Evolutionary conservation across 208 protist species (phyloP), one percentile per base, ranked within the genome.

Genomic region (Trypanosoma boissoni): DNA sequence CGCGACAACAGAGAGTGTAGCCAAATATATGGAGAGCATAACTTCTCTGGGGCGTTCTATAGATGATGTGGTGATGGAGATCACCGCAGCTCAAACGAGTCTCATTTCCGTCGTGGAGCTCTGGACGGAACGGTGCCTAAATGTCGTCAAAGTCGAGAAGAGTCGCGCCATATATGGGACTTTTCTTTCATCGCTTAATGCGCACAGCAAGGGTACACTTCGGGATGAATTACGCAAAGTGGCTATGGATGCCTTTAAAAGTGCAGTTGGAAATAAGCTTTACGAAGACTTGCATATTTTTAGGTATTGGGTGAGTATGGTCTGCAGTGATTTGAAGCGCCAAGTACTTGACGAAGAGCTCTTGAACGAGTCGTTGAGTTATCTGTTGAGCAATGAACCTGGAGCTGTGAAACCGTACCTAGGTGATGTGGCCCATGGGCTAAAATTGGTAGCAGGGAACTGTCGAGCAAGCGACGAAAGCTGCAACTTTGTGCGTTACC

Each of bases 211-310:
- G 27, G 42, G 36, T 2, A 37, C 63, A 23, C 58, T 67, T 36
- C 57, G 59, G 0, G 58, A 72, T 20, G 72, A 78, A 29, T 27
- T 90, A 50, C 80, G 74, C 20, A 67, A 86, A n/a, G 24, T 74
- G 3, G 64, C 68, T 3, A 66, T 86, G 34, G 43, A 49, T 28
- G 68, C 66, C 7, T 69, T 93, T 45, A 39, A 68, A 51, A 53
- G 73, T 9, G 74, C 74, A n/a, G 50, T 94, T 10, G 42, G 68
- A 18, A 34, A 65, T 34, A 80, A 89, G 48, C 52, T 89, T 28
- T 67, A 94, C 59, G 83, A 94, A 50, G 83, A 88, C 34, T 67
- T 88, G 3, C 41, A 43, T 44, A 58, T 94, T 39, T 94, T 89
- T 44, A 43, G 55, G 10, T 91, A 83, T 64, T 94, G 80, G 80